These are phyloP conservation scores for Citrullus amarus DNA, from an alignment of 306 rosid species.

Conservation along the genomic window DNA sequence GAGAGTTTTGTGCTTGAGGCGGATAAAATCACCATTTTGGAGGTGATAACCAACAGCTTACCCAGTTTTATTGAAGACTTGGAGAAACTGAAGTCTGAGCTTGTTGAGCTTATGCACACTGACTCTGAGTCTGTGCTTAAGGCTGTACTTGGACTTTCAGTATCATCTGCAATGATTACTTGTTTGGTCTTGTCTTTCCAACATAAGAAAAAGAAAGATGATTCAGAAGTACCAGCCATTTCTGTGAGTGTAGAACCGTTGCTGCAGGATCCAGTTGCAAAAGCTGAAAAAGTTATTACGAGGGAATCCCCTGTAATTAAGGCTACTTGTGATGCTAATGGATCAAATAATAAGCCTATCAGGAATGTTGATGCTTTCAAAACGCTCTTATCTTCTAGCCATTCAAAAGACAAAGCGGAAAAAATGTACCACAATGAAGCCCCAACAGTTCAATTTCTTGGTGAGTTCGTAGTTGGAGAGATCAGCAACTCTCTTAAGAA, in stretches of 20 bases:
- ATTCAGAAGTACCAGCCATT: not conserved
- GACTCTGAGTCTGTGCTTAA: not conserved
- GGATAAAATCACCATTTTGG: not conserved
- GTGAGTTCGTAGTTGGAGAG: constrained; percentile 30
- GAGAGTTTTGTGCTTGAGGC: not conserved
- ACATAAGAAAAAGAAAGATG: not conserved
- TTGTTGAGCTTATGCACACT: constrained; percentile 1
- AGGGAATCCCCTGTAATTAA: not conserved
- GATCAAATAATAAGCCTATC: not conserved
- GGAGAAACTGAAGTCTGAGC: constrained; percentile 6
- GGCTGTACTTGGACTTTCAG: constrained; percentile 14
- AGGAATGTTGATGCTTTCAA: not conserved
- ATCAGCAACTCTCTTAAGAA: constrained; percentile 16
- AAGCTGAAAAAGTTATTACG: not conserved
- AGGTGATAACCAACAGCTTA: not conserved
- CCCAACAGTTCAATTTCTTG: constrained; percentile 25
- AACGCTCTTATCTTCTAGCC: constrained; percentile 1
- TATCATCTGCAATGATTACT: constrained; percentile 4
- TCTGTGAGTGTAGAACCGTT: not conserved
- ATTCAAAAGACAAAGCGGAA: constrained; percentile 6
- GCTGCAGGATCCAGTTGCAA: not conserved
- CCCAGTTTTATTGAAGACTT: not conserved
- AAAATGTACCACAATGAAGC: constrained; percentile 6
- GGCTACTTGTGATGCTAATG: not conserved
- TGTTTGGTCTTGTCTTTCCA: constrained; percentile 1